A percentile compares a stretch with the other conserved stretches of the same genome.
phyloP scores from a whole-genome alignment of 2,329 filamentous ascomycete genomes.

The Colletotrichum tamarilloi region DNA sequence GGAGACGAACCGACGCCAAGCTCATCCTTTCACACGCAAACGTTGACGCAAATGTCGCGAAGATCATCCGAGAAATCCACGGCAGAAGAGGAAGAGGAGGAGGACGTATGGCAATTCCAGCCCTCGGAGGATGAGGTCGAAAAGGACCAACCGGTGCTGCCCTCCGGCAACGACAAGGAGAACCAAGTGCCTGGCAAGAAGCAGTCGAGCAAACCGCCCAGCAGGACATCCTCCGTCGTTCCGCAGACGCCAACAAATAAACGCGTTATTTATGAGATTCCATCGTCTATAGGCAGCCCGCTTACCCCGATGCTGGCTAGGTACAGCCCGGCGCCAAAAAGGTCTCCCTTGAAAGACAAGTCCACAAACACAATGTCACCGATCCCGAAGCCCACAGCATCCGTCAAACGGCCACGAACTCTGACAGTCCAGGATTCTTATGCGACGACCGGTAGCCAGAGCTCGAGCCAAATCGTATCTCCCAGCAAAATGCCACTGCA shows the following conservation, averaged over 20 bases:
- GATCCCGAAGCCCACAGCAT: slow-evolving; percentile 16
- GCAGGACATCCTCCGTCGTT: slow-evolving; percentile 44
- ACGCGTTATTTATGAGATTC: slow-evolving; percentile 51
- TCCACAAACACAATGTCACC: slow-evolving; percentile 41
- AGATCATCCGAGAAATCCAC: slow-evolving; percentile 52
- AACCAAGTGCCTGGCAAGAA: slow-evolving; percentile 29
- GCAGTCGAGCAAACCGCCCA: slow-evolving; percentile 46
- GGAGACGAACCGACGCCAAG: slow-evolving; percentile 43
- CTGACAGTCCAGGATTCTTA: slow-evolving; percentile 60
- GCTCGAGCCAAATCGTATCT: slow-evolving; percentile 24
- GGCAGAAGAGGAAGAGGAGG: slow-evolving; percentile 23
- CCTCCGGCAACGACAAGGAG: slow-evolving; percentile 52
- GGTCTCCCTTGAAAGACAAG: slow-evolving; percentile 53
- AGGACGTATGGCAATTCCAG: slow-evolving; percentile 40
- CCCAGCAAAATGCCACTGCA: slow-evolving; percentile 39
- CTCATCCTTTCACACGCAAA: slow-evolving; percentile 53
- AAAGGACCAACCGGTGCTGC: slow-evolving; percentile 41
- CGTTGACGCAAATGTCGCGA: slow-evolving; percentile 54
- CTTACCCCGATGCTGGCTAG: slow-evolving; percentile 53
- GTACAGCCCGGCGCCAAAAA: slow-evolving; percentile 47
- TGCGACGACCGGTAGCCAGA: slow-evolving; percentile 43
- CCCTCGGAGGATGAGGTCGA: slow-evolving; percentile 53
- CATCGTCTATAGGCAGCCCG: slow-evolving; percentile 57
- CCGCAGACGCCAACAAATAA: slow-evolving; percentile 54
- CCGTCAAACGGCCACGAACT: slow-evolving; percentile 42